These are phyloP conservation scores for Debaryomycetaceae sp. DNA, from an alignment of 1,139 yeast genomes.

Conservation along the genomic window DNA sequence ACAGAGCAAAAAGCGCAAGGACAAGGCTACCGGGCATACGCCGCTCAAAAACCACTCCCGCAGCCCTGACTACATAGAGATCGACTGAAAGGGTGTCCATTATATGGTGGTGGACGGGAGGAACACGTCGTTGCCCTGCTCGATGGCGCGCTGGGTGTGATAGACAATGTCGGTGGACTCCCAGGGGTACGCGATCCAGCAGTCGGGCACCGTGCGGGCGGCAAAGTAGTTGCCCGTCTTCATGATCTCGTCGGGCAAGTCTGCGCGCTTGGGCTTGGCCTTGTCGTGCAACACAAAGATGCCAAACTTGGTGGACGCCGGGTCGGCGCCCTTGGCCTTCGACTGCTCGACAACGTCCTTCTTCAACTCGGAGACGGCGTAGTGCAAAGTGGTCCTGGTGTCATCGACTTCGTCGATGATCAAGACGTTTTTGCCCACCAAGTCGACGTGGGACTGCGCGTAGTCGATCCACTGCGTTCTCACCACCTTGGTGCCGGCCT, in stretches of 20 bases:
- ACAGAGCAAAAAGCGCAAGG: constrained; percentile 71
- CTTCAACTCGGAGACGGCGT: constrained; percentile 81
- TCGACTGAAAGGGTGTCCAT: constrained; percentile 42
- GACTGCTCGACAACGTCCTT: constrained; percentile 70
- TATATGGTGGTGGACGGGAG: constrained; percentile 31
- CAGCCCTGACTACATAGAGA: constrained; percentile 76
- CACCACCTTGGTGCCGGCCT: constrained; percentile 77
- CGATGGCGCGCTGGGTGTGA: constrained; percentile 76
- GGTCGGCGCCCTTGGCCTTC: constrained; percentile 41
- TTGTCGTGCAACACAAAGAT: constrained; percentile 93
- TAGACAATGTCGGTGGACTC: constrained; percentile 84
- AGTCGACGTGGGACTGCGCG: constrained; percentile 54
- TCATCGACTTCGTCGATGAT: constrained; percentile 95
- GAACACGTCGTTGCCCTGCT: constrained; percentile 60
- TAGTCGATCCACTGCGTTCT: constrained; percentile 97
- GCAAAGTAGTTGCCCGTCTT: constrained; percentile 74
- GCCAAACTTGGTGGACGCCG: constrained; percentile 68
- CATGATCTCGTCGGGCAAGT: constrained; percentile 62
- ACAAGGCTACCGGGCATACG: constrained; percentile 36
- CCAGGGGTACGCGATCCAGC: constrained; percentile 99
- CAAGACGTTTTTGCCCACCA: constrained; percentile 76
- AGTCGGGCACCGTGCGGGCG: constrained; percentile 86
- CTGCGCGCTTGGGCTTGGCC: constrained; percentile 81
- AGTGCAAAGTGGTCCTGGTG: constrained; percentile 90
- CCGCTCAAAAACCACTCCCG: constrained; percentile 49